Conservation (phyloP, 1,139 yeast genomes). For the Magnusiomyces suaveolens region DNA sequence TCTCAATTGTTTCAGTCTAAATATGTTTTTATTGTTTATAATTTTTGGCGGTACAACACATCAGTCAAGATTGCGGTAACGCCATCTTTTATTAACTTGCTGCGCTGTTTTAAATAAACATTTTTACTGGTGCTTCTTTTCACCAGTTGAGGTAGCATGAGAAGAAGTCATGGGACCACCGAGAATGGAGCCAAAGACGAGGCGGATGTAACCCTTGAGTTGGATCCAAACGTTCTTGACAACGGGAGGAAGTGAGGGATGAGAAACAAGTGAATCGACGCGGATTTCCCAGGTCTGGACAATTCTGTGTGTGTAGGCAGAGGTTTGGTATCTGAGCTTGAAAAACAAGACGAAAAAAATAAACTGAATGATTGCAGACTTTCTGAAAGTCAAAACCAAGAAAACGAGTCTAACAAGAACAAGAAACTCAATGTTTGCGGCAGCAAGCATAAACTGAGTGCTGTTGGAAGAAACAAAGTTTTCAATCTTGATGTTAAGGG, state of each 20-base stretch:
- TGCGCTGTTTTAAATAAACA: no score
- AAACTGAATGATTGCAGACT: slow-evolving; percentile 50
- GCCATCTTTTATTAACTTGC: no score
- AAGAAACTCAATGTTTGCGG: slow-evolving; percentile 60
- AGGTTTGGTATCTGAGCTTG: slow-evolving; percentile 69
- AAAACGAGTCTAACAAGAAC: slow-evolving; percentile 38
- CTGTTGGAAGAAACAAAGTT: slow-evolving; percentile 54
- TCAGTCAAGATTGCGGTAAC: no score
- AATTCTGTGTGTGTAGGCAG: slow-evolving; percentile 61
- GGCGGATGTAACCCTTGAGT: slow-evolving; percentile 41
- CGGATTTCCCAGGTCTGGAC: slow-evolving; percentile 64
- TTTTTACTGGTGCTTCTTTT: background rate
- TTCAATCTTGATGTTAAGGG: slow-evolving; percentile 35
- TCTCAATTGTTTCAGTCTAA: no score
- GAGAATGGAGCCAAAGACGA: slow-evolving; percentile 25
- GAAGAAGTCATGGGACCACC: slow-evolving; percentile 1
- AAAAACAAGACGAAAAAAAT: slow-evolving; percentile 54
- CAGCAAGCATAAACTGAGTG: slow-evolving; percentile 59
- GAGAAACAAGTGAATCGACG: slow-evolving; percentile 54
- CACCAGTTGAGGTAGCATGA: background rate
- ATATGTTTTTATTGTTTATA: no score
- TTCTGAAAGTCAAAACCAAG: slow-evolving; percentile 52
- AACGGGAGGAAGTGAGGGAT: slow-evolving; percentile 48
- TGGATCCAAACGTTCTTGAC: slow-evolving; percentile 54
- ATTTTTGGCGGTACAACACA: no score